A percentile compares a stretch with the other conserved stretches of the same genome.
phyloP scores from a whole-genome alignment of 768 basidiomycete genomes.

The Russula vinacea region DNA sequence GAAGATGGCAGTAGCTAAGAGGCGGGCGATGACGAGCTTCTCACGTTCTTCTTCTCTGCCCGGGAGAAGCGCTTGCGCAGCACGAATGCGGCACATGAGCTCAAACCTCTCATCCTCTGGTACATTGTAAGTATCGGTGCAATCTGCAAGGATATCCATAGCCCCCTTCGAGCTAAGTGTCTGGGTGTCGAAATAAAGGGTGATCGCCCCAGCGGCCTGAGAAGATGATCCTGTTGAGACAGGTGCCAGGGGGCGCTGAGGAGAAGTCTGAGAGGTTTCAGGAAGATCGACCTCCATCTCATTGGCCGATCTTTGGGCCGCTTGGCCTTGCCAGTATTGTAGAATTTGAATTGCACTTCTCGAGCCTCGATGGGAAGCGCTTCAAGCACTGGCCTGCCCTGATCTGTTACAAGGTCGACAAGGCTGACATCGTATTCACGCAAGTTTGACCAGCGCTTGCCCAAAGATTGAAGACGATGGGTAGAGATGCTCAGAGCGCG shows the following conservation, averaged over 20 bases:
- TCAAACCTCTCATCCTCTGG: slow-evolving; percentile 86
- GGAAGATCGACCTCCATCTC: slow-evolving; percentile 50
- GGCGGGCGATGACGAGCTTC: slow-evolving; percentile 75
- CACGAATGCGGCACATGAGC: slow-evolving; percentile 79
- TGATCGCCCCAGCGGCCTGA: slow-evolving; percentile 47
- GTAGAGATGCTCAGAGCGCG: slow-evolving; percentile 79
- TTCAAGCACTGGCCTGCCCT: slow-evolving; percentile 52
- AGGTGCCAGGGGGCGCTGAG: slow-evolving; percentile 40
- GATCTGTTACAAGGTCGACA: slow-evolving; percentile 62
- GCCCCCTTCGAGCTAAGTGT: slow-evolving; percentile 57
- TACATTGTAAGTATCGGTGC: slow-evolving; percentile 61
- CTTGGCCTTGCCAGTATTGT: slow-evolving; percentile 51
- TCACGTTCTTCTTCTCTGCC: slow-evolving; percentile 62
- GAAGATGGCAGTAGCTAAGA: slow-evolving; percentile 87
- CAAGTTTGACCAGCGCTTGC: slow-evolving; percentile 79
- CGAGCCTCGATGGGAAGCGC: slow-evolving; percentile 68
- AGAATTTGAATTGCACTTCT: slow-evolving; percentile 80
- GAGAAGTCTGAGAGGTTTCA: slow-evolving; percentile 43
- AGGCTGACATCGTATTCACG: slow-evolving; percentile 79
- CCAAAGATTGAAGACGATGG: slow-evolving; percentile 75
- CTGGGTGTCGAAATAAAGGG: slow-evolving; percentile 59
- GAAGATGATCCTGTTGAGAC: slow-evolving; percentile 37
- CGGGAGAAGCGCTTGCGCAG: slow-evolving; percentile 64
- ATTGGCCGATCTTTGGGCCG: slow-evolving; percentile 34
- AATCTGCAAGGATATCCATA: slow-evolving; percentile 76